Evolutionary conservation across 768 basidiomycete species (phyloP), one percentile per base, ranked within the genome.

Genomic region (Chalciporus piperatus): DNA sequence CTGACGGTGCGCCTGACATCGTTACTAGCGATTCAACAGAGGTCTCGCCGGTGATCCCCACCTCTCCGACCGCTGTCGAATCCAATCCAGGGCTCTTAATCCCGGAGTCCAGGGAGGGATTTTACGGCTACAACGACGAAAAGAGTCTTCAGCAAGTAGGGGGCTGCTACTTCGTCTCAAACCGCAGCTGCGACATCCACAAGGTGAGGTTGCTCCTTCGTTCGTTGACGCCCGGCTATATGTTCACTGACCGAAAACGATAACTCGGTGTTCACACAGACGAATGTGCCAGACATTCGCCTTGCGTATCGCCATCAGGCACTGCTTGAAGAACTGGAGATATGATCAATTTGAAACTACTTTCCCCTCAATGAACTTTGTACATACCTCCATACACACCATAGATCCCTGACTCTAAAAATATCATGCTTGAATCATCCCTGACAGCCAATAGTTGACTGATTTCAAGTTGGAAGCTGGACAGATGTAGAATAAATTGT

Each of bases 281-380:
- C 97, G n/a, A 98, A 99, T 59, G 95, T 99, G 6, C 97, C 97
- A 2, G 83, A 97, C 61, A 85, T 85, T 51, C 83, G 97, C 25
- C 76, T 98, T 35, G 83, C 83, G n/a, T 98, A 89, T 69, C 78
- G 97, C n/a, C 86, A 94, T 53, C 82, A 86, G 58, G 98, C 96
- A 1, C 74, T 99, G 32, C 60, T 91, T 48, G 92, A 90, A 49
- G 97, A 98, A 67, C 74, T 97, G 42, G 77, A 78, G 23, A 79
- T n/a, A n/a, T 89, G 80, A 82, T 92, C 54, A 67, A 72, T 8
- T 66, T 69, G 11, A 72, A 66, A 48, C n/a, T 32, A 12, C 20
- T 22, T 3, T 9, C 50, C 46, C 45, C 52, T 48, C 7, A 27
- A 16, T n/a, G 23, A 42, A 16, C 16, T 35, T 35, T 14, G 16